Base-by-base conservation (phyloP, 2,329 filamentous ascomycete genomes). In the Cladosporium sp. region DNA sequence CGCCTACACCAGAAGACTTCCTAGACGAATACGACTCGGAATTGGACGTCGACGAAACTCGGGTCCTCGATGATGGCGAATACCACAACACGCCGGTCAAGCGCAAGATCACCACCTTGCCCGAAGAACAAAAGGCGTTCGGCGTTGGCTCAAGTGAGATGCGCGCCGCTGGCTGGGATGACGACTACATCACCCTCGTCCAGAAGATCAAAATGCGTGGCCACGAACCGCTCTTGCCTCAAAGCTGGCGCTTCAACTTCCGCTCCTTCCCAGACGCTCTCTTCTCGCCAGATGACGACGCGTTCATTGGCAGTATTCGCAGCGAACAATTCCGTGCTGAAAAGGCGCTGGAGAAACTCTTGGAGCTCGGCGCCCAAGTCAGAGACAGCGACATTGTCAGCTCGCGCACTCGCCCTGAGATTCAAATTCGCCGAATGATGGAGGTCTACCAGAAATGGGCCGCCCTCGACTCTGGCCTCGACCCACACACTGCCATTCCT, bases 191-290 rank as follows among this genome's bases (percentile, higher is more conserved):
- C 48, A 79, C 81, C 36, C 75, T 88, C 2, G 83, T 83, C 68
- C 80, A 82, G 65, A 83, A 83, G 65, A 79, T 88, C 32, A 79
- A 80, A 6, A 80, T 83, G 76, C 83, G 85, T 49, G 85, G 86
- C 18, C 83, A 82, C 61, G 85, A 87, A 74, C 82, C 86, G 11
- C 73, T 88, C 1, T 72, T 88, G 14, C 84, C 84, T 1, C 72
- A 74, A 14, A 76, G 77, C 66, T 87, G 85, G 84, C 76, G 78
- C 53, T 73, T 80, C 58, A 85, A 87, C 68, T 86, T 87, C 67
- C 75, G 76, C 10, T 85, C 82, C 18, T 72, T 88, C 16, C 85
- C 85, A 1, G 77, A 81, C 10, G 77, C 79, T 10, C 73, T 88
- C 1, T 88, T 88, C 74, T 79, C 81, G 10, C 69, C 74, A 2